Evolutionary conservation across 495 filamentous ascomycete genomes (phyloP), one percentile per base, ranked within the genome.

Genomic region (Trichoderma erinaceum): DNA sequence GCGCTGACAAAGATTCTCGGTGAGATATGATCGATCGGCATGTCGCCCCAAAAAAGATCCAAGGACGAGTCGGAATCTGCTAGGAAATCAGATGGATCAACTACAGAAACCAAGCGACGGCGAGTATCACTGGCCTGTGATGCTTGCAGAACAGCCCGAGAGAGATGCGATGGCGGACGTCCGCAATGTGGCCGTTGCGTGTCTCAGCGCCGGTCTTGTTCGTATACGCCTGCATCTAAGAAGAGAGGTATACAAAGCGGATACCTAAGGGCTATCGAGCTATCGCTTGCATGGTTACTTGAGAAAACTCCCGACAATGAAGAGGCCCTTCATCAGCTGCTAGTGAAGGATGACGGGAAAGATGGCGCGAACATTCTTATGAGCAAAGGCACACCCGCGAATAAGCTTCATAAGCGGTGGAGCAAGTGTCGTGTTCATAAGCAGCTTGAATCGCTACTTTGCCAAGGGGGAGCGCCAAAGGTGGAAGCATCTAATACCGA

Each of bases 71-170:
- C 25, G 56, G 56, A 61, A 0, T 6, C 56, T 56, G 61, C 56
- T 41, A 63, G 56, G 68, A 68, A 67, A 68, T 64, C 61, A 58
- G 69, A 66, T 69, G 70, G 41, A 61, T 66, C n/a, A 67, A 71
- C 15, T 69, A 66, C 13, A 70, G 41, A 66, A n/a, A 65, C 70
- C 3, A 72, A 83, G 71, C 76, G 89, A 35, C 86, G 88, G 74
- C 83, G 89, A 74, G 88, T 90, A 3, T 88, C 88, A 25, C 79
- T 86, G 58, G 88, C 88, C 18, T 90, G 88, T 76, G 87, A 89
- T 68, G 88, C 87, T 67, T 90, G 88, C 70, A 84, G 88, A 32
- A 82, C 83, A 11, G 84, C 84, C 63, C 84, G 88, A 58, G 87
- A 89, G 74, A 89, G 87, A 70, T 90, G 88, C 71, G 88, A 90